Evolutionary conservation across 371 early-diverging fungal species (phyloP), one percentile per base, ranked within the genome.

Genomic region (Choanephora cucurbitarum): DNA sequence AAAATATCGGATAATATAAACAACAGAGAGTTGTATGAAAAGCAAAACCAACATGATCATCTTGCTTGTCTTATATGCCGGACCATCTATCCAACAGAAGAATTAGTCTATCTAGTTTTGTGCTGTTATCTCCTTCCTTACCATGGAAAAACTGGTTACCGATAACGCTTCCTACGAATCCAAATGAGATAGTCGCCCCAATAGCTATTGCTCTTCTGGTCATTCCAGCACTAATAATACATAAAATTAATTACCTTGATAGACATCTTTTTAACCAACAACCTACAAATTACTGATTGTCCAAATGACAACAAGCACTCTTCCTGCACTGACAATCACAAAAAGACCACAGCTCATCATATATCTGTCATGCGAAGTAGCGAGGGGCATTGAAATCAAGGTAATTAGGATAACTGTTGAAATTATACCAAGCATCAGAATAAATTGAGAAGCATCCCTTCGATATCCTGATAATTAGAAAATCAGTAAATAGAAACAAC

Each of bases 161-260:
- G 23, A 71, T 39, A 15, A 61, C 73, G 15, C 74, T 70, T 15
- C 76, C 77, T 19, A 70, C 58, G 8, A 72, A 64, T 39, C 77
- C 77, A 23, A 77, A 37, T 8, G 77, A 70, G 14, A 76, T 59
- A 43, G 73, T 75, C 9, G 60, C 46, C 7, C 66, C 77, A 15
- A 70, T 58, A 18, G 73, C 77, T 28, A 73, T 58, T 0, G 77
- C 66, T 44, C 77, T 50, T 32, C 77, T 70, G 3, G 77, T 76
- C 21, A 72, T 53, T 5, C 77, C 77, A 44, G 45, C 62, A 57
- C 69, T 69, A 57, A 45, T 14, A 22, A 11, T 28, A 34, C 37
- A 55, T 0, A 34, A 23, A 34, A 44, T 31, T 18, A 43, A 19
- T 44, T 34, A 34, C 31, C 24, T 51, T 28, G 28, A 7, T 28